phyloP scores from a whole-genome alignment of 2,329 filamentous ascomycete species.

The Alternaria panax region DNA sequence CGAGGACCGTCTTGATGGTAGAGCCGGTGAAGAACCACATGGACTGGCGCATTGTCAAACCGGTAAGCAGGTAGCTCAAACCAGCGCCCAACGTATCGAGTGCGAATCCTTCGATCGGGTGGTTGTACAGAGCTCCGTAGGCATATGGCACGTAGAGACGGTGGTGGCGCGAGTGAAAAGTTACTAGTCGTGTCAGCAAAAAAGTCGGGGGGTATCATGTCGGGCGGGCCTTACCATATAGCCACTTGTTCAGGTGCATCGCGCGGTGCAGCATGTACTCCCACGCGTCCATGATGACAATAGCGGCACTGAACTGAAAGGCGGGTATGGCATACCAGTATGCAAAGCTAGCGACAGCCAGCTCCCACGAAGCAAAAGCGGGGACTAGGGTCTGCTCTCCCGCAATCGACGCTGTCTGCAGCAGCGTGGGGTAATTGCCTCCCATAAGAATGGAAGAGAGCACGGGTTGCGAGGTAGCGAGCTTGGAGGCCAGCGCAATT shows the following conservation, averaged over 20 bases:
- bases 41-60: constrained; percentile 84
- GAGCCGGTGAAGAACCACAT: constrained; percentile 90
- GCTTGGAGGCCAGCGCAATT: constrained; percentile 74
- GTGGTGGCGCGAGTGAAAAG: constrained; percentile 94
- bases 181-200: constrained; percentile 60
- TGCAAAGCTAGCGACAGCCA: constrained; percentile 74
- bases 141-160: constrained; percentile 97
- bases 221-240: constrained; percentile 76
- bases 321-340: constrained; percentile 81
- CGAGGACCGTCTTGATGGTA: constrained; percentile 95
- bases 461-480: constrained; percentile 74
- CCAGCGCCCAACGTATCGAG: constrained; percentile 90
- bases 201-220: background rate
- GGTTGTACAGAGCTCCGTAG: constrained; percentile 96
- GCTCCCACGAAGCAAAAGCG: constrained; percentile 84
- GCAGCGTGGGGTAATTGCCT: constrained; percentile 78
- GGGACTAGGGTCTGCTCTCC: constrained; percentile 64
- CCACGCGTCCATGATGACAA: constrained; percentile 89
- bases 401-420: constrained; percentile 63
- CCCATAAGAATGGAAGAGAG: constrained; percentile 79
- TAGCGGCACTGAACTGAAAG: constrained; percentile 77
- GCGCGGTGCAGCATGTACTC: constrained; percentile 96
- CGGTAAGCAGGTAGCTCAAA: constrained; percentile 79
- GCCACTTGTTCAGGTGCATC: constrained; percentile 98
- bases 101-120: constrained; percentile 91